Conservation (phyloP, 2,329 filamentous ascomycete genomes). For the Fusarium beomiforme region DNA sequence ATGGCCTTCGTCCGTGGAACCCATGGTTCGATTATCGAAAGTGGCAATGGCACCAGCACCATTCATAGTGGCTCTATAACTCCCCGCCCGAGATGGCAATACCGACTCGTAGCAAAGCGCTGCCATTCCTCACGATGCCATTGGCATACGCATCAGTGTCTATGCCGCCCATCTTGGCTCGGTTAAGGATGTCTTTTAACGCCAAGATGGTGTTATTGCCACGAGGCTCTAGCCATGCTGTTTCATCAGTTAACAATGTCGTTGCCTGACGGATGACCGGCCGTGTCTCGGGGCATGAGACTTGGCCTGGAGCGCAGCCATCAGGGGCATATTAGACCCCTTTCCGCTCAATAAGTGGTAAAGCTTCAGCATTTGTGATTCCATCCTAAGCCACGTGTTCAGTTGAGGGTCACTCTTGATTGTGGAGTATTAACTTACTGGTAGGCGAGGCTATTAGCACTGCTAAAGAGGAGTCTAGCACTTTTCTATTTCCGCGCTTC, state of each 20-base stretch:
- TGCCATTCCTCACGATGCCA: conserved; percentile 71
- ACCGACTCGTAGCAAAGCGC: conserved; percentile 62
- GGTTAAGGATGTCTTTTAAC: conserved; percentile 74
- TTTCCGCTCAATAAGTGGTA: background rate
- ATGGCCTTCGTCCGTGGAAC: conserved; percentile 58
- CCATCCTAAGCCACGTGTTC: background rate
- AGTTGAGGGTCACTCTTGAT: background rate
- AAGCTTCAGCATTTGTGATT: background rate
- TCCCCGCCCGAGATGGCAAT: conserved; percentile 81
- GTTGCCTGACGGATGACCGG: conserved; percentile 8
- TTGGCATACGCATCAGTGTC: conserved; percentile 76
- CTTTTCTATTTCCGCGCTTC: too few species aligned
- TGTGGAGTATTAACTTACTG: background rate
- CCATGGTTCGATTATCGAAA: conserved; percentile 74
- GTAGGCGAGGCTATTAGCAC: too few species aligned
- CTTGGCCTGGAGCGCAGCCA: conserved; percentile 2
- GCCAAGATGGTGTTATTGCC: conserved; percentile 75
- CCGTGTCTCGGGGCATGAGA: conserved; percentile 8
- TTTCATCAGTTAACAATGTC: conserved; percentile 8
- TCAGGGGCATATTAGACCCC: conserved; percentile 6
- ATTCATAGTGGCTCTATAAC: conserved; percentile 81
- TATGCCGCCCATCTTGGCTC: conserved; percentile 75
- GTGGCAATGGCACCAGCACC: conserved; percentile 79
- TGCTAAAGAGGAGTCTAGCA: too few species aligned
- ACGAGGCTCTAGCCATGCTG: conserved; percentile 71